phyloP scores from a whole-genome alignment of 768 basidiomycete species.

The Grammothele lineata region DNA sequence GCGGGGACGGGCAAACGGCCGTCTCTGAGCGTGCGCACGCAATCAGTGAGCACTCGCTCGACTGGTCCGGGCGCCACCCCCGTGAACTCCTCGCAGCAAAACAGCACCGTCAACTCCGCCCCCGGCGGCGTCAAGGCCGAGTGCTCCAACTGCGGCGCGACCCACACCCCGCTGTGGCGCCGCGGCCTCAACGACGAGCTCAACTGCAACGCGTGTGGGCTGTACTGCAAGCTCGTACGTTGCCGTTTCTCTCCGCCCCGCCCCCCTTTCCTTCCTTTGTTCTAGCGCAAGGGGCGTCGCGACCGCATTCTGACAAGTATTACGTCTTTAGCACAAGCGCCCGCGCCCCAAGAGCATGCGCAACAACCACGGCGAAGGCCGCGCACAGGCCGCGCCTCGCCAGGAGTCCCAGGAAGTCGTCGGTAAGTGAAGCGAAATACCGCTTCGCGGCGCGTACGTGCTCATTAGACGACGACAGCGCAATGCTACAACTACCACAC shows the following conservation, averaged over 20 bases:
- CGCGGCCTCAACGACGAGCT: conserved; percentile 84
- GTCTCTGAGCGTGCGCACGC: conserved; percentile 58
- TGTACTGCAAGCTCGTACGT: conserved; percentile 75
- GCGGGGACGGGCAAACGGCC: conserved; percentile 39
- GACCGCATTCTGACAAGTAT: conserved; percentile 1
- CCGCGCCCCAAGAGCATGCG: conserved; percentile 88
- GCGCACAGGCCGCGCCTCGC: conserved; percentile 58
- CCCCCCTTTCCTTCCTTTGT: too few species aligned
- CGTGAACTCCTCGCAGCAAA: conserved; percentile 36
- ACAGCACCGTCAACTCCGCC: conserved; percentile 34
- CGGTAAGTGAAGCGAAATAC: conserved; percentile 38
- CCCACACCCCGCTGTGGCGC: conserved; percentile 85
- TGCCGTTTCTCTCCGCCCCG: not conserved
- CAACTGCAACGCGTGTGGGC: conserved; percentile 85
- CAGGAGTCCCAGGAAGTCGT: conserved; percentile 72
- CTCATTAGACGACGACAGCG: conserved; percentile 35
- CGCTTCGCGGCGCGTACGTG: conserved; percentile 16
- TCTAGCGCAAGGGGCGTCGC: too few species aligned
- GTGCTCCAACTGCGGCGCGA: conserved; percentile 86
- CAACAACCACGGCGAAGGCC: conserved; percentile 67
- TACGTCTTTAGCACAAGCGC: conserved; percentile 63
- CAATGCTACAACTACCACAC: conserved; percentile 92
- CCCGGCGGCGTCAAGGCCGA: conserved; percentile 71
- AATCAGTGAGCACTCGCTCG: conserved; percentile 42
- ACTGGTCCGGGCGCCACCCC: conserved; percentile 65